Evolutionary conservation across 106 monocot species (phyloP).

Genomic region (Hemerocallis citrina): DNA sequence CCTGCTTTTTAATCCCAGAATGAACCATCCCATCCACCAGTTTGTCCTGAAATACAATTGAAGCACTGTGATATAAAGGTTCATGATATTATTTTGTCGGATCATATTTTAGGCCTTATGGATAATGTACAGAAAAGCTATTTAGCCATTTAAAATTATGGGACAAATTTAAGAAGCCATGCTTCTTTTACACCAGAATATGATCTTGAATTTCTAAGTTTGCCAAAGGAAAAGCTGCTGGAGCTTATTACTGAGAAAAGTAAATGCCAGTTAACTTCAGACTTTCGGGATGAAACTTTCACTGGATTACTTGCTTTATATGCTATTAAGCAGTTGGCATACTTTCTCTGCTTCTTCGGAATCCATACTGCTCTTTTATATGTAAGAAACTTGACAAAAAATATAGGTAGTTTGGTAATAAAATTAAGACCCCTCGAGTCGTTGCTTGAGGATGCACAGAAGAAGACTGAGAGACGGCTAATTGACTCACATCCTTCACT

Average conservation of each 20-base stretch:
- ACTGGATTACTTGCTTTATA: slow-evolving; percentile 31
- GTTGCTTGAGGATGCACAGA: slow-evolving; percentile 30
- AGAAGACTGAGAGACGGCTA: slow-evolving; percentile 34
- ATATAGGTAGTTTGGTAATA: slow-evolving; percentile 11
- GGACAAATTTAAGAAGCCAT: slow-evolving; percentile 23
- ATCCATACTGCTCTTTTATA: slow-evolving; percentile 49
- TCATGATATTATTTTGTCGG: slow-evolving; percentile 36
- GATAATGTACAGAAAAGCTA: slow-evolving; percentile 35
- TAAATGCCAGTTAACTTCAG: slow-evolving; percentile 9
- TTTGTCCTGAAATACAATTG: slow-evolving; percentile 6
- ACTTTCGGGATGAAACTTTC: slow-evolving; percentile 19
- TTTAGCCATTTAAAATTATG: slow-evolving; percentile 29
- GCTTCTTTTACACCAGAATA: slow-evolving; percentile 4
- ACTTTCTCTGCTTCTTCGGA: slow-evolving; percentile 57
- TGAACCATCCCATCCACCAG: slow-evolving; percentile 10
- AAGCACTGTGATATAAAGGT: slow-evolving; percentile 31
- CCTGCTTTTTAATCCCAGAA: slow-evolving; percentile 5
- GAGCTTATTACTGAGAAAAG: slow-evolving; percentile 30
- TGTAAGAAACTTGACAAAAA: slow-evolving; percentile 30
- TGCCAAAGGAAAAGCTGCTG: slow-evolving; percentile 40
- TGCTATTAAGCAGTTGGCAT: slow-evolving; percentile 49
- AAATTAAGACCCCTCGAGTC: slow-evolving; percentile 32
- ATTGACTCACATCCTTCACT: slow-evolving; percentile 57
- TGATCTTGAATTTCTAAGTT: slow-evolving; percentile 22
- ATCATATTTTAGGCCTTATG: slow-evolving; percentile 31